Evolutionary conservation across 225 moss, liverwort and hornwort species (phyloP).

Genomic region (Physcomitrium patens): DNA sequence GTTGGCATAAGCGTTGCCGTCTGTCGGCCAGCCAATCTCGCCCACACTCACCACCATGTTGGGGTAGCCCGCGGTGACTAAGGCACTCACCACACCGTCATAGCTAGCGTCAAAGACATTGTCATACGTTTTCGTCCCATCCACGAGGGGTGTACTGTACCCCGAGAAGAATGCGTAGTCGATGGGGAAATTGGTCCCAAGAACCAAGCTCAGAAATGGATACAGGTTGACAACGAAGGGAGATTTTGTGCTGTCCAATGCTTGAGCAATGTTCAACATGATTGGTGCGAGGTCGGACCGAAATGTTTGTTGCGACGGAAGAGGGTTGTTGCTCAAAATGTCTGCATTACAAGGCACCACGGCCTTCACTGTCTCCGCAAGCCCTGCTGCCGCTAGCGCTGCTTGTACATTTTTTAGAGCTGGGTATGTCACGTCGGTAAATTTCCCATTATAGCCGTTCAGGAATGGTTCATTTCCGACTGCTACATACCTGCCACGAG

Average conservation of each 20-base stretch:
- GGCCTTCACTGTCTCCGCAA: constrained; percentile 39
- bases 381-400: constrained; percentile 51
- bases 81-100: constrained; percentile 52
- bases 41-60: constrained; percentile 59
- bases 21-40: constrained; percentile 80
- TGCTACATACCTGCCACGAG: constrained; percentile 54
- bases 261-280: constrained; percentile 35
- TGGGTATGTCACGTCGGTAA: constrained; percentile 36
- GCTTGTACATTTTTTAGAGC: constrained; percentile 60
- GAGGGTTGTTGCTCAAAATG: constrained; percentile 40
- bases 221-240: constrained; percentile 66
- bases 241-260: constrained; percentile 48
- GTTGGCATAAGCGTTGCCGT: constrained; percentile 52
- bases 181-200: constrained; percentile 47
- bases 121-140: constrained; percentile 41
- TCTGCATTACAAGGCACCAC: constrained; percentile 72
- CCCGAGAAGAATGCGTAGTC: constrained; percentile 59
- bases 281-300: constrained; percentile 52
- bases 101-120: constrained; percentile 73
- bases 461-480: constrained; percentile 77
- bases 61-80: constrained; percentile 48
- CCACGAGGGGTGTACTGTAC: constrained; percentile 13
- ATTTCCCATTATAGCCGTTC: constrained; percentile 52
- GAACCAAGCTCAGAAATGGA: constrained; percentile 64
- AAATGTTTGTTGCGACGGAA: constrained; percentile 50